Conservation (phyloP, 768 basidiomycete genomes). For the Naematelia encephala region DNA sequence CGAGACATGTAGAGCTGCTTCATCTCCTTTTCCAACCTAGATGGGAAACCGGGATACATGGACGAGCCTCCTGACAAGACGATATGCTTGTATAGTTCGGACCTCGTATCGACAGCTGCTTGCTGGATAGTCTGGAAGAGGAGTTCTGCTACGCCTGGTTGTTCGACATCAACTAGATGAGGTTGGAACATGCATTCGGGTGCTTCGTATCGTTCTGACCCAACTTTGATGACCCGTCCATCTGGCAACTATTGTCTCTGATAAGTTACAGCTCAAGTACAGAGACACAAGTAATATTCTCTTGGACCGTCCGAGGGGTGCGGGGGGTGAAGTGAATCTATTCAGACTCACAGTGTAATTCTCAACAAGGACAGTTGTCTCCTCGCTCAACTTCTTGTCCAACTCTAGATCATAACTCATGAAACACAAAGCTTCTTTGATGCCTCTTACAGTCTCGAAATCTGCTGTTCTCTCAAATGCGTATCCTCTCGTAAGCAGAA, state of each 20-base stretch:
- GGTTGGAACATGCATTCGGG: conserved; percentile 99
- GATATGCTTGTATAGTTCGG: conserved; percentile 95
- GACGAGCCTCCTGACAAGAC: conserved; percentile 96
- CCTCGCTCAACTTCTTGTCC: conserved; percentile 87
- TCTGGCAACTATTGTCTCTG: conserved; percentile 92
- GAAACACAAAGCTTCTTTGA: conserved; percentile 98
- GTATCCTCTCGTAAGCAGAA: conserved; percentile 99
- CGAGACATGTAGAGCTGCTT: conserved; percentile 94
- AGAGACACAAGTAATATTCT: too few relatives aligned
- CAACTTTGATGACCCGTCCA: conserved; percentile 93
- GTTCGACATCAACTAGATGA: conserved; percentile 92
- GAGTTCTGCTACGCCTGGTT: conserved; percentile 97
- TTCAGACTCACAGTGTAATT: conserved; percentile 73
- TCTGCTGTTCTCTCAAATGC: conserved; percentile 99
- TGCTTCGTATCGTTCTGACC: conserved; percentile 96
- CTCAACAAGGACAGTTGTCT: conserved; percentile 94
- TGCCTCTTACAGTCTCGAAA: conserved; percentile 97
- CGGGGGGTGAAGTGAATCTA: not conserved
- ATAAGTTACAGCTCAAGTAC: too few relatives aligned
- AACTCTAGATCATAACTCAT: conserved; percentile 97
- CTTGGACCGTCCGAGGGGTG: too few relatives aligned
- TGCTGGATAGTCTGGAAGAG: conserved; percentile 92
- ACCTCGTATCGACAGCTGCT: conserved; percentile 81
- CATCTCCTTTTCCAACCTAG: conserved; percentile 97
- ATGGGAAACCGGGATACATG: conserved; percentile 98